Conservation (phyloP, 805 yeast species). For the Metschnikowia peoriensis region DNA sequence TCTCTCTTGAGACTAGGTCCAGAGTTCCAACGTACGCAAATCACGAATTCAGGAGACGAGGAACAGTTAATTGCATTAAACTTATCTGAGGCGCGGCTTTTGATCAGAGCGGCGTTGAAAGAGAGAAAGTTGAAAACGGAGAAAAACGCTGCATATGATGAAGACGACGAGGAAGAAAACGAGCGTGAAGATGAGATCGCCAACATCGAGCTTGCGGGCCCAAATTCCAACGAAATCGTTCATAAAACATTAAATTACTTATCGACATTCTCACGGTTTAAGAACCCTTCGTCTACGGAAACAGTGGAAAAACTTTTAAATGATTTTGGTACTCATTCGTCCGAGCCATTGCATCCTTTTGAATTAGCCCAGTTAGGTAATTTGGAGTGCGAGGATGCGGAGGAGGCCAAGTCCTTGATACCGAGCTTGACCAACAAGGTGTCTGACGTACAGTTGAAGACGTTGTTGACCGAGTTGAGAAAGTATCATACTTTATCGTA, state of each 20-base stretch:
- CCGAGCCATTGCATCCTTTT: conserved; percentile 77
- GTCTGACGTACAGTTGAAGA: conserved; percentile 82
- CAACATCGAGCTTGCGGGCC: conserved; percentile 53
- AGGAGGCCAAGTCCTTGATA: conserved; percentile 91
- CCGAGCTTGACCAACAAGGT: conserved; percentile 84
- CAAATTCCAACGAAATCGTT: conserved; percentile 81
- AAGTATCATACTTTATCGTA: conserved; percentile 44
- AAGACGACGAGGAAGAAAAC: conserved; percentile 36
- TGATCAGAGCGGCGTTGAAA: conserved; percentile 85
- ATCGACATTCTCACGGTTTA: conserved; percentile 82
- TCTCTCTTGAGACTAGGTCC: conserved; percentile 85
- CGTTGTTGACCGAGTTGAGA: conserved; percentile 82
- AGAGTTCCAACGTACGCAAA: conserved; percentile 80
- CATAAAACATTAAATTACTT: conserved; percentile 89
- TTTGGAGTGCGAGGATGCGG: conserved; percentile 92
- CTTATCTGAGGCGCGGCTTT: conserved; percentile 82
- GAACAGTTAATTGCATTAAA: conserved; percentile 81
- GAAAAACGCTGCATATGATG: conserved; percentile 22
- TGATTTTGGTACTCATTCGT: conserved; percentile 54
- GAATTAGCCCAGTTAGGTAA: conserved; percentile 92
- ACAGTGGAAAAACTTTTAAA: conserved; percentile 88
- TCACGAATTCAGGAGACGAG: conserved; percentile 75
- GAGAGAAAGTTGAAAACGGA: conserved; percentile 49
- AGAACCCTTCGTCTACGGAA: conserved; percentile 87
- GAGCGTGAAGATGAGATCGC: conserved; percentile 46